phyloP scores from a whole-genome alignment of 257 asterid species.

The Prunella vulgaris region DNA sequence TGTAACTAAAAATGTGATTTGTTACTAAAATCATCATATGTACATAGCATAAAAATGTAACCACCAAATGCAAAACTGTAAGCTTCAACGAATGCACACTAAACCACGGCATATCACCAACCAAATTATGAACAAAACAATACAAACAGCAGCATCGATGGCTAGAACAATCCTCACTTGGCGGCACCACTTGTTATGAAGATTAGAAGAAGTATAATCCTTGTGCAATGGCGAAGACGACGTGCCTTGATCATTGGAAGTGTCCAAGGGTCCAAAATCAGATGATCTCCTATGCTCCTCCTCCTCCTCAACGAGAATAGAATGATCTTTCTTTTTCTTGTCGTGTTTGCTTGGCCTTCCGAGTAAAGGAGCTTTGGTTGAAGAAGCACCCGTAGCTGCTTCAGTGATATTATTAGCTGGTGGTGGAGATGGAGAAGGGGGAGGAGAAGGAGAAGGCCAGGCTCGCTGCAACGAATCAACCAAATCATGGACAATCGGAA shows the following conservation, averaged over 20 bases:
- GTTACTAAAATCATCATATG: background rate
- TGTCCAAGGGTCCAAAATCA: slow-evolving; percentile 28
- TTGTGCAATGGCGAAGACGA: slow-evolving; percentile 26
- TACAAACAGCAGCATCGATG: slow-evolving; percentile 55
- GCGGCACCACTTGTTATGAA: slow-evolving; percentile 54
- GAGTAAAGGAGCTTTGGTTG: slow-evolving; percentile 60
- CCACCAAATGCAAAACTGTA: background rate
- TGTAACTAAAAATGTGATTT: background rate
- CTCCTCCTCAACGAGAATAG: slow-evolving; percentile 26
- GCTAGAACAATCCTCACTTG: slow-evolving; percentile 59
- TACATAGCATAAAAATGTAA: background rate
- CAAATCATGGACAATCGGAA: slow-evolving; percentile 39
- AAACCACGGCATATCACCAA: slow-evolving; percentile 58
- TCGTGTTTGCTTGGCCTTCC: slow-evolving; percentile 55
- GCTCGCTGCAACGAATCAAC: slow-evolving; percentile 36
- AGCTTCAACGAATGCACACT: slow-evolving; percentile 44
- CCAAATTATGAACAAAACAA: slow-evolving; percentile 60
- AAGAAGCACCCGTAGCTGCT: too few relatives aligned
- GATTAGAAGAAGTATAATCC: slow-evolving; percentile 37
- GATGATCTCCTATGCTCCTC: too few relatives aligned
- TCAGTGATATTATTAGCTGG: slow-evolving; percentile 19
- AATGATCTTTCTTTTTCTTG: slow-evolving; percentile 53
- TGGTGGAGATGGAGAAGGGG: slow-evolving; percentile 31
- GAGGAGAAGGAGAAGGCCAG: slow-evolving; percentile 31
- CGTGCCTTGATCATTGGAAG: slow-evolving; percentile 24